A percentile compares a stretch with the other conserved stretches of the same genome.
Evolutionary conservation across 495 filamentous ascomycete species (phyloP).

Genomic region (Symbiotaphrina buchneri): DNA sequence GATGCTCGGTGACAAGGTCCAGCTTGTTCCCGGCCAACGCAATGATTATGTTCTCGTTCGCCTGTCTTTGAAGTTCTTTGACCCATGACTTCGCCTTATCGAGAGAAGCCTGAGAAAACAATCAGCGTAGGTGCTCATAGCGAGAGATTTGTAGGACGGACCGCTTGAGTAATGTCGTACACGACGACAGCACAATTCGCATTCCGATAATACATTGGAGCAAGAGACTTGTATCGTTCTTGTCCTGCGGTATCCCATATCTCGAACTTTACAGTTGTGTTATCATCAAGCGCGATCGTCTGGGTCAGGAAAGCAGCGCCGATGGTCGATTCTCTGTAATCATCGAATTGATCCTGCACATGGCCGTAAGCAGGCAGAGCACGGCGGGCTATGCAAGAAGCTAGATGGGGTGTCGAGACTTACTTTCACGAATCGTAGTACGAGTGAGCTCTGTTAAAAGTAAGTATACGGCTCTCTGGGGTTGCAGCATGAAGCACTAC

Average conservation of each 20-base stretch:
- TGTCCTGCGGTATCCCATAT: conserved; percentile 99
- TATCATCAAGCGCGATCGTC: conserved; percentile 92
- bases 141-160: conserved; percentile 24
- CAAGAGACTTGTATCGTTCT: conserved; percentile 93
- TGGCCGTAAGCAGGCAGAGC: not conserved
- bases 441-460: conserved; percentile 63
- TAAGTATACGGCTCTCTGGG: conserved; percentile 12
- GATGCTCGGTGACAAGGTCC: conserved; percentile 73
- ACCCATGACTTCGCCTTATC: conserved; percentile 99
- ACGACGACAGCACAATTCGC: conserved; percentile 98
- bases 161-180: conserved; percentile 97
- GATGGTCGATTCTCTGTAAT: conserved; percentile 97
- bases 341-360: conserved; percentile 92
- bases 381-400: conserved; percentile 1
- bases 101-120: conserved; percentile 49
- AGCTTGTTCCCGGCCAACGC: conserved; percentile 94
- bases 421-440: conserved; percentile 95
- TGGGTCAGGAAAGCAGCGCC: conserved; percentile 97
- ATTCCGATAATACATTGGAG: conserved; percentile 98
- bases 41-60: conserved; percentile 98
- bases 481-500: conserved; percentile 7
- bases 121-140: conserved; percentile 6
- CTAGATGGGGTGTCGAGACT: conserved; percentile 7
- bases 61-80: conserved; percentile 96
- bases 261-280: conserved; percentile 97